These are phyloP conservation scores for Saccharomyces hybrid DNA, from an alignment of 1,139 yeast species.

Conservation along the genomic window DNA sequence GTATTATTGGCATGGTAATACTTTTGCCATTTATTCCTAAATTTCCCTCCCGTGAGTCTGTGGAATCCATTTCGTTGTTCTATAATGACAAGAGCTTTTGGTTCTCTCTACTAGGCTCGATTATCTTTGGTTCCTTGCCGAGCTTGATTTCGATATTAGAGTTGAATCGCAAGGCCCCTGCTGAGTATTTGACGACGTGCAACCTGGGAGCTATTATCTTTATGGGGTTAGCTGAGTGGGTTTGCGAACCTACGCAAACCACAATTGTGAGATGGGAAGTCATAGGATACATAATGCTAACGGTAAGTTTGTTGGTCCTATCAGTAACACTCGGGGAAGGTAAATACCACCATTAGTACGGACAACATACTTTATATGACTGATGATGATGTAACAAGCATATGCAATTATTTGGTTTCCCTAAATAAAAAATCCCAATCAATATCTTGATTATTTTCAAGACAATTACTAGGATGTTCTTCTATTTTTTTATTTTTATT, in stretches of 20 bases:
- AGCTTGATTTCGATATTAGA: constrained; percentile 17
- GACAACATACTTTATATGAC: not conserved
- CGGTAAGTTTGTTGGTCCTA: constrained; percentile 20
- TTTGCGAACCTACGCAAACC: constrained; percentile 24
- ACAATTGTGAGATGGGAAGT: constrained; percentile 29
- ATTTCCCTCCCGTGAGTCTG: constrained; percentile 7
- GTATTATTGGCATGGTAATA: constrained; percentile 16
- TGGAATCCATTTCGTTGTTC: constrained; percentile 12
- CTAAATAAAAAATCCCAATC: not conserved
- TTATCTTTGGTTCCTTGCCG: constrained; percentile 22
- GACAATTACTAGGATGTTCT: not conserved
- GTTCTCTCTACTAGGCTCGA: constrained; percentile 17
- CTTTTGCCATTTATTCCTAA: constrained; percentile 21
- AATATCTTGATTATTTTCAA: not conserved
- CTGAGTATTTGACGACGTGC: constrained; percentile 24
- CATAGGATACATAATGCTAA: constrained; percentile 23
- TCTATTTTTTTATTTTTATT: not conserved
- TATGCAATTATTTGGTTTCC: not conserved
- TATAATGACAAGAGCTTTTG: constrained; percentile 20
- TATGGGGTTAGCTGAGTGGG: constrained; percentile 28
- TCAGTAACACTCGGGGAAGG: constrained; percentile 11
- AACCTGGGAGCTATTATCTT: constrained; percentile 23
- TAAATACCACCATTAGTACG: constrained; percentile 1
- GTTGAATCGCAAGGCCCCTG: constrained; percentile 18
- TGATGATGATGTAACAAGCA: not conserved